Percentiles rank a stretch among this genome's conserved stretches.
Evolutionary conservation across 2,329 filamentous ascomycete species (phyloP).

Genomic region (Orbilia blumenaviensis): DNA sequence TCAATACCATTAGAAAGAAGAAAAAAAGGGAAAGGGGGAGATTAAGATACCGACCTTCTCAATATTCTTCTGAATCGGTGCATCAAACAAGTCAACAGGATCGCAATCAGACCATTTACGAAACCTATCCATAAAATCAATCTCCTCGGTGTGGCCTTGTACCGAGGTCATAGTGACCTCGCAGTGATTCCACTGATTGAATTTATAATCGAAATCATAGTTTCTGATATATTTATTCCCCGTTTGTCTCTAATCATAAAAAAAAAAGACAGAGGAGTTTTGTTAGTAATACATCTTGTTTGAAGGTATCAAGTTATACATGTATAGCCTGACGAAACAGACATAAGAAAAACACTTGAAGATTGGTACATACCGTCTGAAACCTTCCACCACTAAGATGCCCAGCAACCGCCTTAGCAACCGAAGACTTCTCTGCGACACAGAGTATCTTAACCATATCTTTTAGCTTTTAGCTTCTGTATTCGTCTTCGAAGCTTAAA

Average conservation of each 20-base stretch:
- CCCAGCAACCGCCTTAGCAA: constrained; percentile 89
- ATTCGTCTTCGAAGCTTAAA: not conserved
- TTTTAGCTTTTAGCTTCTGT: too few relatives aligned
- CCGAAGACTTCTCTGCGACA: constrained; percentile 89
- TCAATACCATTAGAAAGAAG: not conserved
- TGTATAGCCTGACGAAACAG: not conserved
- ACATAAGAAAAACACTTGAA: not conserved
- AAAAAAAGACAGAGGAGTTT: not conserved
- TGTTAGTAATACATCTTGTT: too few relatives aligned
- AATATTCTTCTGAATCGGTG: constrained; percentile 75
- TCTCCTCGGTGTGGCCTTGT: constrained; percentile 81
- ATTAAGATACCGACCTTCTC: constrained; percentile 69
- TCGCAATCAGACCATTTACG: constrained; percentile 83
- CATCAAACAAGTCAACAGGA: constrained; percentile 81
- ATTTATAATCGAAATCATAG: constrained; percentile 89
- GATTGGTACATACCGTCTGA: constrained; percentile 69
- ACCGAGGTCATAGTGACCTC: constrained; percentile 94
- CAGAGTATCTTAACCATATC: constrained; percentile 68
- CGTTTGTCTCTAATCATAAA: constrained; percentile 69
- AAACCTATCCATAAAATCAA: constrained; percentile 78
- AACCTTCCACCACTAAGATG: constrained; percentile 83
- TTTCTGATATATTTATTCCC: constrained; percentile 87
- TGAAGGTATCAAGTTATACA: too few relatives aligned
- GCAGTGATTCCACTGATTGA: constrained; percentile 82
- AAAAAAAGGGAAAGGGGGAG: not conserved